Evolutionary conservation across 345 rosid species (phyloP), one percentile per base, ranked within the genome.

Genomic region (Noccaea caerulescens): DNA sequence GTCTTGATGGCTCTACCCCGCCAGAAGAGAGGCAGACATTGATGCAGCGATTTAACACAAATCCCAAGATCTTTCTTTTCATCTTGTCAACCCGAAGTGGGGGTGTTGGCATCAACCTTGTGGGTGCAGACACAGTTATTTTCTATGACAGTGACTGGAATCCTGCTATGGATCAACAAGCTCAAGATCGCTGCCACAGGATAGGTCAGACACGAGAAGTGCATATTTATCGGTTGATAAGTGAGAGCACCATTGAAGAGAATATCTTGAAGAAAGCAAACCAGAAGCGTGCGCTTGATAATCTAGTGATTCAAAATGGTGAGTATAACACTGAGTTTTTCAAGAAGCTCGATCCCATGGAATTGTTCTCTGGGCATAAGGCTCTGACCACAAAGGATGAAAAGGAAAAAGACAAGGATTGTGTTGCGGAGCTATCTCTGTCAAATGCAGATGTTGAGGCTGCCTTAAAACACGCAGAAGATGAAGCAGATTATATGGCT

Each of bases 111-210:
- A 90, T 95, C 66, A 95, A 95, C 80, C 91, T 95, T 78, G 96
- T 95, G 49, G 99, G 99, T 62, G 99, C 99, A 53, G 99, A 95
- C 84, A 95, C 99, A 10, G 99, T 95, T 58, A 95, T 95, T 52
- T 95, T 95, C 72, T 95, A 95, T 83, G 99, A 95, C 77, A 95
- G 99, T 50, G 99, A 95, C 82, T 95, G 99, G 99, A 95, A 95
- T 82, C 99, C 99, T 33, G 99, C 99, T 30, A 95, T 95, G 99
- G 99, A 95, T 82, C 98, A 92, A 76, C 99, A 95, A 87, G 99
- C 99, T 68, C 99, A 95, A 87, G 99, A 95, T 83, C 99, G 98
- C 60, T 95, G 99, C 81, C 99, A 95, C 82, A 82, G 99, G 67
- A 95, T 95, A 74, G 99, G 99, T 68, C 99, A 95, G 83, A 95